Base-by-base conservation (phyloP, 208 protist genomes). In the Blastocrithidia nonstop region DNA sequence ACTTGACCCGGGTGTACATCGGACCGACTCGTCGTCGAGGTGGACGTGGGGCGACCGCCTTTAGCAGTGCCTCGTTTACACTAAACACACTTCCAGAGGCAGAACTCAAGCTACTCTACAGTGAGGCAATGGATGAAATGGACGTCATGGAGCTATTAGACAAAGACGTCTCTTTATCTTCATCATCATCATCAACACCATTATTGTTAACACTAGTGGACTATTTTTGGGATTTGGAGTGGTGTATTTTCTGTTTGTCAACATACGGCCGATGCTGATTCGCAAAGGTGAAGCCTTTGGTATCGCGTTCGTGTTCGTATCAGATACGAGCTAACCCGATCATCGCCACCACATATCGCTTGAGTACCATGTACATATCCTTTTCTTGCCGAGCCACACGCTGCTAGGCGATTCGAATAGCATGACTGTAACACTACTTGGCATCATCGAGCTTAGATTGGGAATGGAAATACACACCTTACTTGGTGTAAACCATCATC, bases 301-400 rank as follows among this genome's bases (percentile, higher is more conserved):
- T 67, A 6, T 89, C 60, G 22, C 68, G 65, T 57, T 85, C 75
- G 60, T 85, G 66, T 39, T 79, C 50, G 50, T 84, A 86, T 76
- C 81, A 90, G 35, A 90, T 64, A 28, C 70, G 61, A 5, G 81
- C 61, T 51, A 86, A 54, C 17, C 76, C 81, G 9, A 90, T 64
- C 76, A 90, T 86, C 25, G 76, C 55, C 29, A 78, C 50, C 9
- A 86, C 75, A 46, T 90, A 90, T 23, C 75, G 65, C 51, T 85
- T 81, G 19, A 90, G 60, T n/a, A 84, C 66, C 59, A 79, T 75
- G 52, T 86, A 86, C 49, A 86, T 69, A 45, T 84, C 76, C 40
- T 71, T 71, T 13, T 71, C 73, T 33, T 71, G 63, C 42, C 73
- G 66, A n/a, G 81, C 81, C 19, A 90, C 75, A 19, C 66, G 62